Evolutionary conservation across 2,329 filamentous ascomycete species (phyloP).

Genomic region (Tolypocladium ovalisporum): DNA sequence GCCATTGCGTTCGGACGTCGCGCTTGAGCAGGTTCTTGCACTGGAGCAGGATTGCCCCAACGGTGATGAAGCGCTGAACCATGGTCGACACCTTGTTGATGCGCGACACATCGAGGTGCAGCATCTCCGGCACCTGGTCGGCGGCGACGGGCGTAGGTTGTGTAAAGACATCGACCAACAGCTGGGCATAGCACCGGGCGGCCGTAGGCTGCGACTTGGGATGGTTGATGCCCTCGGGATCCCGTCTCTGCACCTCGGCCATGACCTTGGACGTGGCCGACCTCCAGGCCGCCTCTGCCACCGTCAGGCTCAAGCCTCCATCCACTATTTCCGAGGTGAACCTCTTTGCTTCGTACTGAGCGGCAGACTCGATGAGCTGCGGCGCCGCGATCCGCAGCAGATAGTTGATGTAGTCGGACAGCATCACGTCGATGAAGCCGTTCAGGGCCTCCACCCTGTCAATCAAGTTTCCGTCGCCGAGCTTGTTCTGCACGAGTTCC

Average conservation of each 20-base stretch:
- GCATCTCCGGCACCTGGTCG: constrained; percentile 58
- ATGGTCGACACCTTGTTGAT: constrained; percentile 32
- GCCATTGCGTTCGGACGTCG: constrained; percentile 69
- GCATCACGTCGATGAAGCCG: constrained; percentile 65
- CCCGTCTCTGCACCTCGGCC: constrained; percentile 54
- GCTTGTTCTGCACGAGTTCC: constrained; percentile 50
- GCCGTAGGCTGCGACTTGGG: constrained; percentile 51
- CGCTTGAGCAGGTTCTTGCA: constrained; percentile 77
- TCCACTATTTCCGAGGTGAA: constrained; percentile 56
- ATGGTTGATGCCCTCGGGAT: constrained; percentile 56
- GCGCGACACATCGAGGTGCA: constrained; percentile 57
- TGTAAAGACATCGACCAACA: constrained; percentile 66
- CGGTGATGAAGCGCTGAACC: constrained; percentile 52
- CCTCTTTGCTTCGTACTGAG: constrained; percentile 62
- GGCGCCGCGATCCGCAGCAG: constrained; percentile 62
- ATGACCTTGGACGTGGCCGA: constrained; percentile 52
- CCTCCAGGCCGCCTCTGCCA: constrained; percentile 57
- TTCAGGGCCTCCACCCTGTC: constrained; percentile 67
- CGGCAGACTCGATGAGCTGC: constrained; percentile 58
- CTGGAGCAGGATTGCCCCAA: constrained; percentile 65
- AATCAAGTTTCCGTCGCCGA: constrained; percentile 53
- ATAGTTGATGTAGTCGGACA: constrained; percentile 76
- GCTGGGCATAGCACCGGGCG: constrained; percentile 64
- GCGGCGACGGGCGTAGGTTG: constrained; percentile 44
- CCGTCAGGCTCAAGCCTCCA: constrained; percentile 40